A percentile compares a stretch with the other conserved stretches of the same genome.
These are phyloP conservation scores for Solanum aculeatissimum DNA, from an alignment of 305 asterid genomes.

Conservation along the genomic window DNA sequence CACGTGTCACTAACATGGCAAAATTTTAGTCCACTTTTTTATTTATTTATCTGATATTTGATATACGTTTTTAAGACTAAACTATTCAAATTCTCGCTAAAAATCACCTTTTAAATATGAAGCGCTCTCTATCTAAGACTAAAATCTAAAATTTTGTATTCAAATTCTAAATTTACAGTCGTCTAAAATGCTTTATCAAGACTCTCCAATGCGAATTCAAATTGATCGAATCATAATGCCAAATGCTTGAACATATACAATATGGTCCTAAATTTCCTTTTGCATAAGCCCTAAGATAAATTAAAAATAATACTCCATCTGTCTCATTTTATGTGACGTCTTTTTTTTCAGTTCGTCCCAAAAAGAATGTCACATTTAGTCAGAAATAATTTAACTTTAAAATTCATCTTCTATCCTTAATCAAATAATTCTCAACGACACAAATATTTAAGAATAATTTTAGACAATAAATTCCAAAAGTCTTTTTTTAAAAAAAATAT, in stretches of 20 bases:
- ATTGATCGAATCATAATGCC: neutral
- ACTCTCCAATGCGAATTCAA: fast-evolving
- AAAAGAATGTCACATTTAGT: no score
- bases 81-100: neutral
- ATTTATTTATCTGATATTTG: no score
- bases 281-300: neutral
- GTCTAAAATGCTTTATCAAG: neutral
- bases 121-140: neutral
- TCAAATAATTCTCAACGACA: no score
- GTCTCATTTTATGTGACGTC: no score
- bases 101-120: neutral
- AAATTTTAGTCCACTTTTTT: neutral
- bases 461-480: no score
- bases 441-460: no score
- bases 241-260: neutral
- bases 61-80: neutral
- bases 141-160: fast-evolving
- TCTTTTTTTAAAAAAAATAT: no score
- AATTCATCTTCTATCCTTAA: no score
- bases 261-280: neutral
- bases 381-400: no score
- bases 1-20: neutral
- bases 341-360: no score
- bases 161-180: neutral
- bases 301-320: neutral